Percentiles rank a stretch among this genome's conserved stretches.
Conservation (phyloP, 1,139 yeast genomes). For the Candida gigantensis region DNA sequence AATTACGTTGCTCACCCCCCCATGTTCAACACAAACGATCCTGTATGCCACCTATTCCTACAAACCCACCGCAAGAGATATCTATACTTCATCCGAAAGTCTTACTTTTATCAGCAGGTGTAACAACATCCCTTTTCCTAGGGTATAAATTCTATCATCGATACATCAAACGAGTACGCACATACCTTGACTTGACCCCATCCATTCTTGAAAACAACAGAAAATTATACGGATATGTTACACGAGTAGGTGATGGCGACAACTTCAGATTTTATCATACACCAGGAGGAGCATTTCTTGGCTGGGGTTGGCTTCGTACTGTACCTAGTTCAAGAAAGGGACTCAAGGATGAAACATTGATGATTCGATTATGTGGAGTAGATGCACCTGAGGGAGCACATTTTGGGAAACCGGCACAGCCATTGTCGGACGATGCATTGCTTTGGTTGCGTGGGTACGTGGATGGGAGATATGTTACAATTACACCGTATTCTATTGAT, state of each 20-base stretch:
- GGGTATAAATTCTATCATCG: conserved; percentile 36
- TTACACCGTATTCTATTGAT: conserved; percentile 79
- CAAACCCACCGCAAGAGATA: conserved; percentile 17
- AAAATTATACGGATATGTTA: conserved; percentile 72
- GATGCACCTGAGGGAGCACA: conserved; percentile 98
- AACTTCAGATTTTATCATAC: conserved; percentile 89
- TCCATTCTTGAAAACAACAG: conserved; percentile 34
- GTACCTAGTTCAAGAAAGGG: conserved; percentile 44
- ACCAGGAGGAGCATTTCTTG: conserved; percentile 85
- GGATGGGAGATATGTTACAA: conserved; percentile 64
- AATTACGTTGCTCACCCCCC: too few relatives aligned
- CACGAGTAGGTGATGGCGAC: conserved; percentile 96
- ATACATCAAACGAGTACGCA: conserved; percentile 35
- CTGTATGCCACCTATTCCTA: conserved; percentile 11
- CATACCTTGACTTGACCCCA: conserved; percentile 43
- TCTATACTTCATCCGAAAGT: conserved; percentile 44
- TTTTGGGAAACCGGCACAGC: conserved; percentile 94
- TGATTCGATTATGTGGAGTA: conserved; percentile 85
- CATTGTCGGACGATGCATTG: conserved; percentile 81
- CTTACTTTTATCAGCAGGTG: conserved; percentile 38
- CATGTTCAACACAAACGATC: too few relatives aligned
- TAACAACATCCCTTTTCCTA: conserved; percentile 33
- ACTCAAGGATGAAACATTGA: conserved; percentile 58
- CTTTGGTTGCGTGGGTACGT: conserved; percentile 69
- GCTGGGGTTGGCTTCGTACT: conserved; percentile 90